phyloP scores from a whole-genome alignment of 2,329 filamentous ascomycete genomes.

The Tricladium varicosporioides region DNA sequence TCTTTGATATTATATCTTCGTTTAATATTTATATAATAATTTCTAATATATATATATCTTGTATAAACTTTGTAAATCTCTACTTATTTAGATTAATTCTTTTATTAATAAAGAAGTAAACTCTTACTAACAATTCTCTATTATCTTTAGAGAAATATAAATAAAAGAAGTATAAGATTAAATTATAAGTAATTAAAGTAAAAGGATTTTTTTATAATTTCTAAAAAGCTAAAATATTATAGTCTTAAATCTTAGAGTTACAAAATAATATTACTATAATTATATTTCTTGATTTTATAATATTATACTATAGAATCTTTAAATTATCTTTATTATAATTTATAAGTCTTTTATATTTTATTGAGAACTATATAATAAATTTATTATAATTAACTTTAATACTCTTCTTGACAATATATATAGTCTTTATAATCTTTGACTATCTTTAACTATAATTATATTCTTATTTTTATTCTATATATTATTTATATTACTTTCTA shows the following conservation, averaged over 20 bases:
- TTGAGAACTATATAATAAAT: conserved; percentile 12
- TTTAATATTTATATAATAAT: not conserved
- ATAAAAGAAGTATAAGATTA: conserved; percentile 22
- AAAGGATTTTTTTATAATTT: conserved; percentile 26
- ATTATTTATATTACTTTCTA: too few relatives aligned
- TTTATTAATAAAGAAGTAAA: conserved; percentile 31
- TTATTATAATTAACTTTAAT: conserved; percentile 10
- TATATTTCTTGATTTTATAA: conserved; percentile 16
- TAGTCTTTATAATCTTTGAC: conserved; percentile 3
- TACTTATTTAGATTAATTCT: conserved; percentile 20
- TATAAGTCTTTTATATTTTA: conserved; percentile 5
- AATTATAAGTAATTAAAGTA: conserved; percentile 26
- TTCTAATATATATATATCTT: not conserved
- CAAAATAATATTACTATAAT: conserved; percentile 27
- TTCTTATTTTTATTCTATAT: conserved; percentile 8
- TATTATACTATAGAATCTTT: conserved; percentile 4
- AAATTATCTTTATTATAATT: not conserved
- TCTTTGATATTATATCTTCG: not conserved
- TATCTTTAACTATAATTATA: conserved; percentile 7
- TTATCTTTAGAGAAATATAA: conserved; percentile 19
- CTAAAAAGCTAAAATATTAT: conserved; percentile 26
- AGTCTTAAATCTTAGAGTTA: conserved; percentile 23
- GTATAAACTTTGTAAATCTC: not conserved
- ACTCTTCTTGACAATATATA: conserved; percentile 6
- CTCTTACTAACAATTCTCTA: conserved; percentile 9